Evolutionary conservation across 306 rosid genomes (phyloP).

Genomic region (Cicer arietinum): DNA sequence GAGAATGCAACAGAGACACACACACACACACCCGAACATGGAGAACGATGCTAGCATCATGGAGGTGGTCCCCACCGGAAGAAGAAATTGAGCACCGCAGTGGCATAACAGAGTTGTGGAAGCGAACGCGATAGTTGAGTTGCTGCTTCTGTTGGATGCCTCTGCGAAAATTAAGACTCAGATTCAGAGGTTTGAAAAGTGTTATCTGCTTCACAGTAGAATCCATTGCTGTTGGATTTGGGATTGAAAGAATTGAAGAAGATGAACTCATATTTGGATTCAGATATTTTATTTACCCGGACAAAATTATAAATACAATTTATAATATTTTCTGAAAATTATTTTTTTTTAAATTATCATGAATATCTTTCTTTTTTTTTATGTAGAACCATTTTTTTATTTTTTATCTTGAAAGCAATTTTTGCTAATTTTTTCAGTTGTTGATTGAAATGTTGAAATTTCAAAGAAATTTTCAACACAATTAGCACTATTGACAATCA

Average conservation of each 20-base stretch:
- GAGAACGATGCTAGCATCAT: conserved; percentile 39
- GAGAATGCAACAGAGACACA: not conserved
- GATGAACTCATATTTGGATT: not conserved
- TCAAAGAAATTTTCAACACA: no score
- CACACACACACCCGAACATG: conserved; percentile 39
- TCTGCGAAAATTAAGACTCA: not conserved
- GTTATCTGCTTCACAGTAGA: not conserved
- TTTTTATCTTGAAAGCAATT: no score
- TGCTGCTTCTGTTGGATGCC: conserved; percentile 7
- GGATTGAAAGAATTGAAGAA: not conserved
- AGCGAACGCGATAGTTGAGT: not conserved
- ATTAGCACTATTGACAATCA: no score
- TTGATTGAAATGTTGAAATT: no score
- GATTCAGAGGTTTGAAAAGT: conserved; percentile 35
- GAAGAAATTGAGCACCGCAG: conserved; percentile 25
- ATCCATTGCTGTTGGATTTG: conserved; percentile 18
- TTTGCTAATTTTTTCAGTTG: no score
- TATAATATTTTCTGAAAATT: no score
- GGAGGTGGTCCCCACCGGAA: not conserved
- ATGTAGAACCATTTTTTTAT: no score
- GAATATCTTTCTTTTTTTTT: no score
- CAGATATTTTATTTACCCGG: no score
- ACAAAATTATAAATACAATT: no score
- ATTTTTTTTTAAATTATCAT: no score
- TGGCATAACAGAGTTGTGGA: conserved; percentile 11